Evolutionary conservation across 1,139 yeast genomes (phyloP).

Genomic region (Candida sp.): DNA sequence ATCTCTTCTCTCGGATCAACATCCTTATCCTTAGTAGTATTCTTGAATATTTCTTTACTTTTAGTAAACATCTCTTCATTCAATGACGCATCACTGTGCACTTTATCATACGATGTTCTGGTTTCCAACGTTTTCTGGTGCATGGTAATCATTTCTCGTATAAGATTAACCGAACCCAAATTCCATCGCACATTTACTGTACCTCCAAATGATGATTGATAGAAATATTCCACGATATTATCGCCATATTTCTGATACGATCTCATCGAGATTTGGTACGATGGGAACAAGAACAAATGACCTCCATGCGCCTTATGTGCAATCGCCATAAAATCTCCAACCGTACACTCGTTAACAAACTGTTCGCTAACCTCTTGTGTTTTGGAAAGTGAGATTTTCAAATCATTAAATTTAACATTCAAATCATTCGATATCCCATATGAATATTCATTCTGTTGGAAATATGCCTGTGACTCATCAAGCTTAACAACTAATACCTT

Average conservation of each 20-base stretch:
- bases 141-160: conserved; percentile 79
- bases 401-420: conserved; percentile 55
- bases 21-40: conserved; percentile 20
- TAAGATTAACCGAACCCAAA: conserved; percentile 85
- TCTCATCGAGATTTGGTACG: conserved; percentile 70
- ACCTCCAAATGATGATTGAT: conserved; percentile 76
- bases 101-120: conserved; percentile 27
- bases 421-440: conserved; percentile 47
- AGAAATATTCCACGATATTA: conserved; percentile 60
- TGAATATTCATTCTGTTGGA: conserved; percentile 53
- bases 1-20: conserved; percentile 28
- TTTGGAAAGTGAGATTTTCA: conserved; percentile 63
- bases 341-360: conserved; percentile 39
- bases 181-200: conserved; percentile 93
- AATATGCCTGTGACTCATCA: conserved; percentile 57
- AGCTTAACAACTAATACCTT: conserved; percentile 67
- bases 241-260: conserved; percentile 56
- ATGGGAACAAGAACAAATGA: conserved; percentile 74
- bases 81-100: conserved; percentile 11
- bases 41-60: conserved; percentile 6
- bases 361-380: conserved; percentile 44
- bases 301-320: conserved; percentile 75
- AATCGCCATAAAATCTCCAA: conserved; percentile 52
- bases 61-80: conserved; percentile 16
- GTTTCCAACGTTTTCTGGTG: conserved; percentile 49